Base-by-base conservation (phyloP, 2,329 filamentous ascomycete genomes). In the Aspergillus eucalypticola region DNA sequence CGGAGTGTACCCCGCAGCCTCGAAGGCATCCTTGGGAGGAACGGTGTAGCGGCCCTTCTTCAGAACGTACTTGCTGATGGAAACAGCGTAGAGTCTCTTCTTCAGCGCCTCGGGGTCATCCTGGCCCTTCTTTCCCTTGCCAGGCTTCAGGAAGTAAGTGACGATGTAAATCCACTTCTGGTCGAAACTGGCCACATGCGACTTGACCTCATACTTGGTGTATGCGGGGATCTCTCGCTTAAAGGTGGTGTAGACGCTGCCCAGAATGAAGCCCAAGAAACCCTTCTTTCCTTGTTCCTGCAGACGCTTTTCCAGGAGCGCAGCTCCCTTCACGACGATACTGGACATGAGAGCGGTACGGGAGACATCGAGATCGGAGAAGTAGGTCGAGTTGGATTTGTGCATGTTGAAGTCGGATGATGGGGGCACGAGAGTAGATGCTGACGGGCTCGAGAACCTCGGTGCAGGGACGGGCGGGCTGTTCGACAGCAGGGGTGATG, bases 331-430 rank as follows among this genome's bases (percentile, higher is more conserved):
- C 15, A 82, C 82, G 39, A 88, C 76, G 4, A 92, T 78, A 68
- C 85, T 85, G 55, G 88, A 87, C 56, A 95, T 86, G 13, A 94
- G 84, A 64, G 95, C 90, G 0, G 89, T 89, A 51, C 94, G 88
- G 44, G 88, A 87, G 58, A 93, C 85, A 76, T 96, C 91, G 63
- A 94, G 86, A 75, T 96, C 91, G 68, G 87, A 81, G 74, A 95
- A 95, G 81, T 95, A 96, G 44, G 91, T 95, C 63, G 84, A 85
- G 79, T 91, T 90, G 64, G 86, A 87, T 74, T 92, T 91, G 82
- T 92, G 89, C 35, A 91, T 73, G 78, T 93, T 93, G 79, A 91
- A 90, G 78, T 96, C 92, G 71, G 88, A 89, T 83, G 50, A 89
- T 78, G 1, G 89, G 84, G 17, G 88, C 84, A 69, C 86, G 85